Evolutionary conservation across 2,329 filamentous ascomycete genomes (phyloP).

Genomic region (Neofusicoccum kwambonambiense): DNA sequence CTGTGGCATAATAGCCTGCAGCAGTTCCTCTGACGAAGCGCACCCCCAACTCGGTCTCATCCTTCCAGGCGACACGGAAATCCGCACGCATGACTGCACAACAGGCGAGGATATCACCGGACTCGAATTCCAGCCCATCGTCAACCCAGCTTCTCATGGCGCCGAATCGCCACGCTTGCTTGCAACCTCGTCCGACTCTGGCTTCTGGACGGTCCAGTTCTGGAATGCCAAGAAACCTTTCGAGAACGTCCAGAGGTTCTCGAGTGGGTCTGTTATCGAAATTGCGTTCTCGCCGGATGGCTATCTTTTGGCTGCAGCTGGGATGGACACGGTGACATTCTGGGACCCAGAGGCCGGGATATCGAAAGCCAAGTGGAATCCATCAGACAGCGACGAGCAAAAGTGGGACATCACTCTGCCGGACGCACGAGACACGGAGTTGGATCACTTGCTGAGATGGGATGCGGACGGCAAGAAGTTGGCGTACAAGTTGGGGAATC

Average conservation of each 20-base stretch:
- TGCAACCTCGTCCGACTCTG: slow-evolving; percentile 42
- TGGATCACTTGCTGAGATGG: slow-evolving; percentile 36
- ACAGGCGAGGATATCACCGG: slow-evolving; percentile 39
- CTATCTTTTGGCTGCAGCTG: slow-evolving; percentile 43
- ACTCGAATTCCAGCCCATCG: slow-evolving; percentile 40
- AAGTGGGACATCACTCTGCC: slow-evolving; percentile 19
- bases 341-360: slow-evolving; percentile 41
- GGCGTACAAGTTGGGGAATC: slow-evolving; percentile 37
- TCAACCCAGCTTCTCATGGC: slow-evolving; percentile 19
- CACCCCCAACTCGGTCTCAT: slow-evolving; percentile 35
- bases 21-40: slow-evolving; percentile 27
- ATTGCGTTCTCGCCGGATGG: slow-evolving; percentile 47
- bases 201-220: slow-evolving; percentile 34
- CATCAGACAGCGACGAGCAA: slow-evolving; percentile 21
- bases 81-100: slow-evolving; percentile 32
- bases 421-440: slow-evolving; percentile 27
- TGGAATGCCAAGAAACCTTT: slow-evolving; percentile 42
- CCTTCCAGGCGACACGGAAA: slow-evolving; percentile 31
- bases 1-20: slow-evolving; percentile 40
- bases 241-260: slow-evolving; percentile 29
- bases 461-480: slow-evolving; percentile 38
- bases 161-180: slow-evolving; percentile 32
- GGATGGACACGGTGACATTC: slow-evolving; percentile 44
- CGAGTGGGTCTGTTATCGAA: slow-evolving; percentile 38
- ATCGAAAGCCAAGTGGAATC: slow-evolving; percentile 35